Conservation (phyloP, 768 basidiomycete species). For the Roridomyces roridus region DNA sequence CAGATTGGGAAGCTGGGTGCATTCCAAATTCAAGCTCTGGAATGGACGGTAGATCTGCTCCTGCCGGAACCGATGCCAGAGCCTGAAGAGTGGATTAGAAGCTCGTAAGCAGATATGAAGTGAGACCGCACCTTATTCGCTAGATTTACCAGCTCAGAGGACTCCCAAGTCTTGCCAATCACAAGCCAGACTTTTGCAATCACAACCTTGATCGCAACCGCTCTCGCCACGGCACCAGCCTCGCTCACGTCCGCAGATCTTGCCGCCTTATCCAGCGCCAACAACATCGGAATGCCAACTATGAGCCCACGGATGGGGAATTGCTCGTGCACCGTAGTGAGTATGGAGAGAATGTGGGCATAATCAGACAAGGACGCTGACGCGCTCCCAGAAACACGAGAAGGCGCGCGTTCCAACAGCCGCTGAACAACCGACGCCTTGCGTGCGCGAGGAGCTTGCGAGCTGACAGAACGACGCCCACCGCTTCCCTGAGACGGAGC, state of each 20-base stretch:
- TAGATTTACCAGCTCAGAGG: slow-evolving; percentile 54
- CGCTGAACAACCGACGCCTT: slow-evolving; percentile 63
- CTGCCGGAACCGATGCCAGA: slow-evolving; percentile 44
- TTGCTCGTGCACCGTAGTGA: slow-evolving; percentile 70
- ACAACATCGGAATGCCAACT: slow-evolving; percentile 84
- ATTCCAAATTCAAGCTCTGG: slow-evolving; percentile 38
- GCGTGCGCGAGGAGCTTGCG: slow-evolving; percentile 55
- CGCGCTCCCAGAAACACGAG: slow-evolving; percentile 46
- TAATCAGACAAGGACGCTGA: slow-evolving; percentile 79
- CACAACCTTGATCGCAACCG: slow-evolving; percentile 64
- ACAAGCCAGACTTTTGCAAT: slow-evolving; percentile 68
- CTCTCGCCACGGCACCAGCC: slow-evolving; percentile 46
- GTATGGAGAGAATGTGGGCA: slow-evolving; percentile 68
- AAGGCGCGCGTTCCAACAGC: slow-evolving; percentile 55
- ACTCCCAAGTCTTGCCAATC: slow-evolving; percentile 77
- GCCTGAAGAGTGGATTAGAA: slow-evolving; percentile 41
- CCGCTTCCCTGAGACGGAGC: slow-evolving; percentile 41
- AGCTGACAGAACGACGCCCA: slow-evolving; percentile 54
- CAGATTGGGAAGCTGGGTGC: slow-evolving; percentile 51
- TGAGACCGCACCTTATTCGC: slow-evolving; percentile 57
- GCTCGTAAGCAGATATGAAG: slow-evolving; percentile 11
- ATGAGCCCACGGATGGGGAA: slow-evolving; percentile 79
- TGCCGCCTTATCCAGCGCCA: slow-evolving; percentile 69
- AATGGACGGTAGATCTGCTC: slow-evolving; percentile 16
- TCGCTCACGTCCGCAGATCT: slow-evolving; percentile 49